Conservation (phyloP, 352 stramenopile species). For the Pythium apleroticum region DNA sequence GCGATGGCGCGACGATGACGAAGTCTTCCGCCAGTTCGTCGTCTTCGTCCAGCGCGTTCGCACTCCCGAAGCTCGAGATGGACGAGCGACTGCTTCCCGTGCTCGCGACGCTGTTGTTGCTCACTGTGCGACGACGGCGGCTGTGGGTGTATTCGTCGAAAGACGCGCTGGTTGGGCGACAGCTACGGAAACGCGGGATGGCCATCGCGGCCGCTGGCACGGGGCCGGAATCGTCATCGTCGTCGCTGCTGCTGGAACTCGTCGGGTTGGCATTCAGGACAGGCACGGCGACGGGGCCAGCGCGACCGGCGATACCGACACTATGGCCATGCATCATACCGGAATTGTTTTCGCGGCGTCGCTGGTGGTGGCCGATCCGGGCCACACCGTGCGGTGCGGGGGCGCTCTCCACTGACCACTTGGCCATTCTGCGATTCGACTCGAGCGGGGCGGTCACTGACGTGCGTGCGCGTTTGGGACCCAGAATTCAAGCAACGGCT, state of each 20-base stretch:
- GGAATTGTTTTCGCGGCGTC: conserved; percentile 33
- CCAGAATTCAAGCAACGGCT: not conserved
- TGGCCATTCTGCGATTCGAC: conserved; percentile 23
- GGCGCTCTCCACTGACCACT: conserved; percentile 24
- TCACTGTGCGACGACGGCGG: conserved; percentile 52
- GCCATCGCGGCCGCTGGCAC: conserved; percentile 28
- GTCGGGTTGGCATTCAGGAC: not conserved
- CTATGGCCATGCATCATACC: conserved; percentile 19
- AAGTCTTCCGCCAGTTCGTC: conserved; percentile 6
- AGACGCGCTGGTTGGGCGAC: conserved; percentile 29
- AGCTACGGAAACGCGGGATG: conserved; percentile 54
- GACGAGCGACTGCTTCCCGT: conserved; percentile 45
- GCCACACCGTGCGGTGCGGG: conserved; percentile 15
- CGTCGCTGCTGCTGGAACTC: conserved; percentile 17
- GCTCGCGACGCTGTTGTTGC: conserved; percentile 64
- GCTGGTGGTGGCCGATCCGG: conserved; percentile 14
- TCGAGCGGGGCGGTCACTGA: not conserved
- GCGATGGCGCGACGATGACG: conserved; percentile 42
- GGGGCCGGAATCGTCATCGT: conserved; percentile 24
- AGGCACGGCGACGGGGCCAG: not conserved
- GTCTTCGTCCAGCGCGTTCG: conserved; percentile 17
- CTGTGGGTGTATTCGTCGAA: conserved; percentile 24
- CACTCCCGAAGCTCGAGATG: conserved; percentile 24
- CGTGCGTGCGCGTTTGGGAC: not conserved
- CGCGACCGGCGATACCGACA: not conserved